Evolutionary conservation across 2,329 filamentous ascomycete species (phyloP), one percentile per base, ranked within the genome.

Genomic region (Podosphaera xanthii): DNA sequence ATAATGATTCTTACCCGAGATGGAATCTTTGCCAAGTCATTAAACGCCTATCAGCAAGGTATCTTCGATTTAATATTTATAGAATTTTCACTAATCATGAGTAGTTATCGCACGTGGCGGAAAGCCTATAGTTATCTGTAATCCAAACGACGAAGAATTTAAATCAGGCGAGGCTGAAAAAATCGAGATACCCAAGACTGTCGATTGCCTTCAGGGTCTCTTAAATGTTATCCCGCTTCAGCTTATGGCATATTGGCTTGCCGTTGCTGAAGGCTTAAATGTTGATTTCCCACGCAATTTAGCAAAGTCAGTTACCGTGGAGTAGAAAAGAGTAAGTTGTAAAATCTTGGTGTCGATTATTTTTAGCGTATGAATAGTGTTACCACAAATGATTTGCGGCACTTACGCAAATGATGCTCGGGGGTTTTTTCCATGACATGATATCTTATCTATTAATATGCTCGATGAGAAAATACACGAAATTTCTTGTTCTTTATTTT

Each of bases 1-100:
- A 95, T 98, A 74, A 98, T 98, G 92, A 97, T 98, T 69, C 79
- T 98, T 62, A 98, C 92, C 59, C 86, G 92, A 62, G 92, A 98
- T 71, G 80, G 89, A 67, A 84, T 98, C 69, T 98, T 98, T 76
- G 86, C 86, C 72, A 98, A 98, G 77, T 97, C 92, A n/a, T 79
- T 98, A 69, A 98, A 98, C 73, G 92, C 92, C 68, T 98, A 97
- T 74, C 92, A 98, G 76, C 92, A 98, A 78, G 83, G 84, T 87
- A 76, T 71, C 78, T 68, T 14, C 4, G 9, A 10, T 30, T 59
- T 50, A n/a, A 3, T n/a, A 35, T 6, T 31, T 14, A 30, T 44
- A 14, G 50, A 2, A 52, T 56, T 46, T 30, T 30, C 59, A 63
- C 70, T 72, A 65, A 72, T 62, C 62, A 55, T 58, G 54, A 58